A percentile compares a stretch with the other conserved stretches of the same genome.
These are phyloP conservation scores for Dactylellina leptospora DNA, from an alignment of 2,329 filamentous ascomycete genomes.

Conservation along the genomic window DNA sequence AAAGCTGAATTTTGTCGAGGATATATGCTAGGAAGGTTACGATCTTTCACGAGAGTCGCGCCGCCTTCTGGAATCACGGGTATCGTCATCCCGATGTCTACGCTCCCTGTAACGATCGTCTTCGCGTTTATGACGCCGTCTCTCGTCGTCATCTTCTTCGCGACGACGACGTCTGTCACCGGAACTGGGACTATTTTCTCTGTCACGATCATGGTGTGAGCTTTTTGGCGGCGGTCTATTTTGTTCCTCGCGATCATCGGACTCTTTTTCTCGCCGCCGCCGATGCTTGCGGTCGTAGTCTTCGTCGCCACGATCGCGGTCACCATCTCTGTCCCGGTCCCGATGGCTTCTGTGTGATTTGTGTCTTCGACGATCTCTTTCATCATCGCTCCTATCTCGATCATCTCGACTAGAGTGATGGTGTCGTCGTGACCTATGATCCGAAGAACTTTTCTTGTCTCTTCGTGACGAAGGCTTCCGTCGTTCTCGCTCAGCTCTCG, in stretches of 20 bases:
- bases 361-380: slow-evolving; percentile 40
- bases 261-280: slow-evolving; percentile 54
- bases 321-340: slow-evolving; percentile 44
- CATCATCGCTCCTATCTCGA: slow-evolving; percentile 57
- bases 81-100: slow-evolving; percentile 22
- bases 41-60: slow-evolving; percentile 28
- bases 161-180: slow-evolving; percentile 16
- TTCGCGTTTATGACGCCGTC: slow-evolving; percentile 27
- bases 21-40: background rate
- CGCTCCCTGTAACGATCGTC: slow-evolving; percentile 26
- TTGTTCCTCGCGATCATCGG: slow-evolving; percentile 10
- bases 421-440: slow-evolving; percentile 56
- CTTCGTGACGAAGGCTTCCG: slow-evolving; percentile 62
- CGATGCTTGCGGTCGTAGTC: slow-evolving; percentile 56
- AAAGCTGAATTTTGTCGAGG: background rate
- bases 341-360: slow-evolving; percentile 47
- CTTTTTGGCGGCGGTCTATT: too few species aligned
- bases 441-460: slow-evolving; percentile 58
- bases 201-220: slow-evolving; percentile 8
- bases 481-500: slow-evolving; percentile 66
- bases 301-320: slow-evolving; percentile 55
- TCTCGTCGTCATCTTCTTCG: slow-evolving; percentile 27
- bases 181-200: slow-evolving; percentile 10
- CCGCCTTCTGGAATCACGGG: slow-evolving; percentile 19
- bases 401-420: slow-evolving; percentile 65